Conservation (phyloP, 345 rosid species). For the Schrenkiella parvula region DNA sequence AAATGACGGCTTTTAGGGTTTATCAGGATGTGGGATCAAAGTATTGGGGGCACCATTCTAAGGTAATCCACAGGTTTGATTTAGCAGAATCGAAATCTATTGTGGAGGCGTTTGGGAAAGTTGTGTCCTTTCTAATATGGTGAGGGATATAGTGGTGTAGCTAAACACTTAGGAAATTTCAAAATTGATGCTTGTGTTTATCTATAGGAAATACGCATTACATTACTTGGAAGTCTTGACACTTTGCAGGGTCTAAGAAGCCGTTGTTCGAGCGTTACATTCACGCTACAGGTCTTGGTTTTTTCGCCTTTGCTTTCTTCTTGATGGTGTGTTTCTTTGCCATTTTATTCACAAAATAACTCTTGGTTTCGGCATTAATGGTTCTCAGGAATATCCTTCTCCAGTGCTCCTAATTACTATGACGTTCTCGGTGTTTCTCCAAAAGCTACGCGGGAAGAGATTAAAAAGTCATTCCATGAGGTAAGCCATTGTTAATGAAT, state of each 20-base stretch:
- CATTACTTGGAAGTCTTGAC: conserved; percentile 30
- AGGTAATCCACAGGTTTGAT: neutral
- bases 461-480: conserved; percentile 71
- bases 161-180: neutral
- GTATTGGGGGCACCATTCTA: neutral
- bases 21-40: neutral
- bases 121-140: neutral
- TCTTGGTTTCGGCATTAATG: neutral
- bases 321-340: neutral
- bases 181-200: neutral
- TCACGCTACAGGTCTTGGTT: conserved; percentile 59
- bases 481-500: conserved; percentile 37
- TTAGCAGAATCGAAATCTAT: neutral
- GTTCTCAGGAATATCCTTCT: conserved; percentile 39
- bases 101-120: neutral
- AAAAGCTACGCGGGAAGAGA: conserved; percentile 69
- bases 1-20: neutral
- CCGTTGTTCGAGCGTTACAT: conserved; percentile 40
- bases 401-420: conserved; percentile 51
- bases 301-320: neutral
- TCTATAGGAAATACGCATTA: conserved; percentile 35
- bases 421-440: conserved; percentile 75
- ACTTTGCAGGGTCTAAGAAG: conserved; percentile 31
- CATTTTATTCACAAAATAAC: neutral
- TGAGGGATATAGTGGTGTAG: neutral